Evolutionary conservation across 2,329 filamentous ascomycete genomes (phyloP).

Genomic region (Colletotrichum musae): DNA sequence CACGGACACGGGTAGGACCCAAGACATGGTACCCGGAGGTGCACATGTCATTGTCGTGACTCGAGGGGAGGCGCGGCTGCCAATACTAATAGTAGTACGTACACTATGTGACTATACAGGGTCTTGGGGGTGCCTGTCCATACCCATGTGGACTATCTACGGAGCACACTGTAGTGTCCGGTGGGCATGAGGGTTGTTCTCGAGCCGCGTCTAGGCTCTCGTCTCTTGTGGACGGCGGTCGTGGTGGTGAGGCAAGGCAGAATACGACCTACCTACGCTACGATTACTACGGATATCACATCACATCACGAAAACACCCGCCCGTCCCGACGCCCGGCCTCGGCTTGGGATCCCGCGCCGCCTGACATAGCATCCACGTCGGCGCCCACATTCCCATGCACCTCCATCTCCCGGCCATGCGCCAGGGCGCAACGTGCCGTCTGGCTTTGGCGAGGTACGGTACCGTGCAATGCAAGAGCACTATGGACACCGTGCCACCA

Average conservation of each 20-base stretch:
- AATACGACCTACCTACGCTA: background rate
- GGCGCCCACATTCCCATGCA: conserved; percentile 14
- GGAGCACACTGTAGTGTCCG: too few relatives aligned
- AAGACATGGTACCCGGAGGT: background rate
- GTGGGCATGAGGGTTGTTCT: too few relatives aligned
- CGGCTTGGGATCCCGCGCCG: conserved; percentile 4
- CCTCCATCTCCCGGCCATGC: conserved; percentile 27
- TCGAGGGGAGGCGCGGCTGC: background rate
- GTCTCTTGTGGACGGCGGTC: too few relatives aligned
- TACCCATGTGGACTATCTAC: too few relatives aligned
- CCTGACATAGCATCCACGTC: conserved; percentile 18
- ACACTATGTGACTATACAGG: too few relatives aligned
- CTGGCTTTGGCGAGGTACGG: conserved; percentile 24
- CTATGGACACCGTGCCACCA: too few relatives aligned
- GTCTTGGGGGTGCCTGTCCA: background rate
- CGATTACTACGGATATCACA: background rate
- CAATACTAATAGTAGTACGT: background rate
- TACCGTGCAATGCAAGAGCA: background rate
- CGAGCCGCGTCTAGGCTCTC: too few relatives aligned
- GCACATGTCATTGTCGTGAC: background rate
- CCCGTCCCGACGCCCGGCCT: conserved; percentile 14
- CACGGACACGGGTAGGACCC: too few relatives aligned
- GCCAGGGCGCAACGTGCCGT: conserved; percentile 38
- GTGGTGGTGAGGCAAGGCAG: background rate
- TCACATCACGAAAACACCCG: background rate